These are phyloP conservation scores for Rhizopogon vulgaris DNA, from an alignment of 768 basidiomycete genomes.

Conservation along the genomic window DNA sequence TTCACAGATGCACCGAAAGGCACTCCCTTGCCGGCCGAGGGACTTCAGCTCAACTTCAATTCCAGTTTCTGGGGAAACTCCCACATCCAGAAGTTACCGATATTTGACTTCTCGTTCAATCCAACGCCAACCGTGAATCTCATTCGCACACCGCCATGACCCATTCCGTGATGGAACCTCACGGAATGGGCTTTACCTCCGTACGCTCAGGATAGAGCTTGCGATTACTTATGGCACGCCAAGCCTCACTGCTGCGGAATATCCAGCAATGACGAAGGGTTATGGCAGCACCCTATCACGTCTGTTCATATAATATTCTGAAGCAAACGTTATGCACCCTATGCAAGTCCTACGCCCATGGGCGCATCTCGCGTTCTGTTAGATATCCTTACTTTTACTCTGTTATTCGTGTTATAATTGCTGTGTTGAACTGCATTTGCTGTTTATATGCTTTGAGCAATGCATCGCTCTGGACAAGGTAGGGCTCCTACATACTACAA, in stretches of 20 bases:
- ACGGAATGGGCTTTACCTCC: not conserved
- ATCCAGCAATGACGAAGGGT: not conserved
- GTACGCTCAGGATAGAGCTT: not conserved
- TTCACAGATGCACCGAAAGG: not conserved
- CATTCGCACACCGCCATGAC: not conserved
- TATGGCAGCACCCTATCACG: not conserved
- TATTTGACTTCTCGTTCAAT: not conserved
- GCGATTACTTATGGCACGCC: not conserved
- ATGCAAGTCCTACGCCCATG: not conserved
- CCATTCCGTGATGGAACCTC: not conserved
- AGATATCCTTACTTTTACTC: not conserved
- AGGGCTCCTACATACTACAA: no score
- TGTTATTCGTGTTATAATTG: not conserved
- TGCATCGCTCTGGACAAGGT: no score
- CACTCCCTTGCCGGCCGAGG: not conserved
- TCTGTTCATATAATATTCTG: not conserved
- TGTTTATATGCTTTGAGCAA: no score
- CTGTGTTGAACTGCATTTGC: not conserved
- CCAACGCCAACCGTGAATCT: not conserved
- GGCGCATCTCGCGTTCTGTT: not conserved
- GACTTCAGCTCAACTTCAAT: slow-evolving; percentile 4
- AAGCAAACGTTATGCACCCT: not conserved
- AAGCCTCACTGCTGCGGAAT: slow-evolving; percentile 4
- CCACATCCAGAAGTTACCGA: not conserved
- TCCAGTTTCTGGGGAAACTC: not conserved